Conservation (phyloP, 352 stramenopile genomes). For the Globisporangium camurandrum region DNA sequence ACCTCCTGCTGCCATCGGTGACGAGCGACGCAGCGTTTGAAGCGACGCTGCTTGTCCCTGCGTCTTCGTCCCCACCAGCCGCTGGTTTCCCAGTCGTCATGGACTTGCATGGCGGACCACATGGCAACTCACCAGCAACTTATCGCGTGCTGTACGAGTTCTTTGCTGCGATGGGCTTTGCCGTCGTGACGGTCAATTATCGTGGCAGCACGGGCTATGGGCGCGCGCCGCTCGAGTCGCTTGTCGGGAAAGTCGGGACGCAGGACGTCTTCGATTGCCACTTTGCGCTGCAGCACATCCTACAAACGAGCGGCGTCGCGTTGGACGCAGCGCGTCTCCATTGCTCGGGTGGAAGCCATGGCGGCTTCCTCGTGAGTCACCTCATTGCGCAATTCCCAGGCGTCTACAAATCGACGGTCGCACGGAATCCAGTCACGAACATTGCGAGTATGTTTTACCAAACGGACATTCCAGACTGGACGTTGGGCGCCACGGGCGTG, state of each 20-base stretch:
- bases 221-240: constrained; percentile 78
- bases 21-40: constrained; percentile 58
- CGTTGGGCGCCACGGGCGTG: constrained; percentile 79
- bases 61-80: constrained; percentile 12
- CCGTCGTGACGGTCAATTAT: constrained; percentile 93
- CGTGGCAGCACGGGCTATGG: constrained; percentile 94
- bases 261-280: constrained; percentile 93
- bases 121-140: constrained; percentile 79
- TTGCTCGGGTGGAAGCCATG: constrained; percentile 93
- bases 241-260: constrained; percentile 86
- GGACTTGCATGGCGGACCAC: constrained; percentile 90
- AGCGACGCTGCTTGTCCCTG: constrained; percentile 68
- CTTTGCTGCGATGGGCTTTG: constrained; percentile 85
- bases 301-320: constrained; percentile 48
- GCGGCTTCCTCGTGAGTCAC: constrained; percentile 92
- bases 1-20: constrained; percentile 30
- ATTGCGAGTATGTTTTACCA: constrained; percentile 90
- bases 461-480: constrained; percentile 97
- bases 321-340: constrained; percentile 80
- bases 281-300: constrained; percentile 58
- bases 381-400: constrained; percentile 91
- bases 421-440: constrained; percentile 91
- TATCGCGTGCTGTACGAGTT: constrained; percentile 88
- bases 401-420: constrained; percentile 88
- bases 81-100: constrained; percentile 72